These are phyloP conservation scores for Pythium sp. DNA, from an alignment of 352 stramenopile species.

Conservation along the genomic window DNA sequence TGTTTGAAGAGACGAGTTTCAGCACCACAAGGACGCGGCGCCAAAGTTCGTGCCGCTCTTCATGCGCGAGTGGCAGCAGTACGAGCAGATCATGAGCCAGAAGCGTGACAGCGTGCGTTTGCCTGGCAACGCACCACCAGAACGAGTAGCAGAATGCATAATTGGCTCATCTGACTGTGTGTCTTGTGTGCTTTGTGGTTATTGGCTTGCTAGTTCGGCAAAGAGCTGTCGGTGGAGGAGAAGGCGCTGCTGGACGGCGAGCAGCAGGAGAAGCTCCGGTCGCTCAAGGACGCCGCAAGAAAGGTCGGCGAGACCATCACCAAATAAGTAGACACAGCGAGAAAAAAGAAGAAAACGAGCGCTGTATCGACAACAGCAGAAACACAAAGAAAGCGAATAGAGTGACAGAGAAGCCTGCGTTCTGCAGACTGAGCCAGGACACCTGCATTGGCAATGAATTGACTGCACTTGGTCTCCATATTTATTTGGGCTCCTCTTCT, in stretches of 20 bases:
- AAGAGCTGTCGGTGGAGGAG: slow-evolving; percentile 60
- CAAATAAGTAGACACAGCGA: slow-evolving; percentile 16
- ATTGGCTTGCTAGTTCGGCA: slow-evolving; percentile 42
- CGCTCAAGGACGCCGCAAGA: slow-evolving; percentile 68
- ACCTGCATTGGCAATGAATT: too few species aligned
- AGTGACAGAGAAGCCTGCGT: too few species aligned
- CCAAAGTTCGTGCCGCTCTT: slow-evolving; percentile 79
- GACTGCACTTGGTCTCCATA: too few species aligned
- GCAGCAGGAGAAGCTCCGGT: slow-evolving; percentile 67
- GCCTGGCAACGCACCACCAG: not conserved
- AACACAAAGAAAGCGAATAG: not conserved
- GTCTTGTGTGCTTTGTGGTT: not conserved
- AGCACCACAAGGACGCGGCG: slow-evolving; percentile 73
- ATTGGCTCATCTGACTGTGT: not conserved
- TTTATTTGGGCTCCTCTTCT: too few species aligned
- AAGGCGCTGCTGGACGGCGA: slow-evolving; percentile 57
- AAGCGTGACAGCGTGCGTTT: slow-evolving; percentile 47
- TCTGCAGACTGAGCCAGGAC: too few species aligned
- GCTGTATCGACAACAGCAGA: not conserved
- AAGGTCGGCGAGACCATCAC: slow-evolving; percentile 62
- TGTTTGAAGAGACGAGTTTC: slow-evolving; percentile 68
- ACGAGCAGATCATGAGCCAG: slow-evolving; percentile 45
- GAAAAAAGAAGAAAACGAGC: not conserved
- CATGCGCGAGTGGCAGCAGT: slow-evolving; percentile 75
- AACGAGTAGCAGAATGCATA: not conserved